Conservation (phyloP, 1,139 yeast genomes). For the Hansenula sp. region DNA sequence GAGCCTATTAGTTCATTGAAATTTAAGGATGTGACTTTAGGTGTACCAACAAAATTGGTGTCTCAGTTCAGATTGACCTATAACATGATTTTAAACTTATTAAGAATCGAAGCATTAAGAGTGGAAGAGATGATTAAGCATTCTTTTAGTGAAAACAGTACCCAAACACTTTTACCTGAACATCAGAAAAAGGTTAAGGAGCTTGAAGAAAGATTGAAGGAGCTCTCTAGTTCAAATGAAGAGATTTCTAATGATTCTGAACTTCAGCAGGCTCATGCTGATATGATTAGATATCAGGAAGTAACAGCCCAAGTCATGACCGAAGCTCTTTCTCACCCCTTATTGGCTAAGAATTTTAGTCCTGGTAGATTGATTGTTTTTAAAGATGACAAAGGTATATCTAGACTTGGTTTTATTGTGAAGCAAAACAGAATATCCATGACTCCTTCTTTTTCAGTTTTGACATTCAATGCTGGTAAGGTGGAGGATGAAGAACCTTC, state of each 20-base stretch:
- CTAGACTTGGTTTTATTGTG: conserved; percentile 52
- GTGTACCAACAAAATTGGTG: conserved; percentile 81
- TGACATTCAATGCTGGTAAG: conserved; percentile 43
- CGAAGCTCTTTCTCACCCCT: conserved; percentile 43
- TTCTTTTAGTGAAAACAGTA: conserved; percentile 87
- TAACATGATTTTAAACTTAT: conserved; percentile 87
- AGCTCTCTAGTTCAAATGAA: conserved; percentile 35
- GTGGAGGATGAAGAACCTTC: conserved; percentile 25
- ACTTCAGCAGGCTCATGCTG: conserved; percentile 13
- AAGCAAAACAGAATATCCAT: conserved; percentile 30
- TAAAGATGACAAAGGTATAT: conserved; percentile 39
- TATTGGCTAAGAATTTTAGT: conserved; percentile 42
- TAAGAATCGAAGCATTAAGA: conserved; percentile 87
- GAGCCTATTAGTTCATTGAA: no score
- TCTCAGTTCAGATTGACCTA: conserved; percentile 93
- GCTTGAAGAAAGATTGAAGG: conserved; percentile 43
- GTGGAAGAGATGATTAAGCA: conserved; percentile 98
- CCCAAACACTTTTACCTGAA: conserved; percentile 84
- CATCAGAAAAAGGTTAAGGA: conserved; percentile 63
- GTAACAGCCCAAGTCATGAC: conserved; percentile 41
- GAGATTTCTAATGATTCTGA: conserved; percentile 37
- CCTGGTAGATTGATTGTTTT: conserved; percentile 61
- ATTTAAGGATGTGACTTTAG: conserved; percentile 78
- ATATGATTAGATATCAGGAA: conserved; percentile 39
- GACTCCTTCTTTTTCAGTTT: conserved; percentile 29